Evolutionary conservation across 2,329 filamentous ascomycete genomes (phyloP).

Genomic region (Diplodia intermedia): DNA sequence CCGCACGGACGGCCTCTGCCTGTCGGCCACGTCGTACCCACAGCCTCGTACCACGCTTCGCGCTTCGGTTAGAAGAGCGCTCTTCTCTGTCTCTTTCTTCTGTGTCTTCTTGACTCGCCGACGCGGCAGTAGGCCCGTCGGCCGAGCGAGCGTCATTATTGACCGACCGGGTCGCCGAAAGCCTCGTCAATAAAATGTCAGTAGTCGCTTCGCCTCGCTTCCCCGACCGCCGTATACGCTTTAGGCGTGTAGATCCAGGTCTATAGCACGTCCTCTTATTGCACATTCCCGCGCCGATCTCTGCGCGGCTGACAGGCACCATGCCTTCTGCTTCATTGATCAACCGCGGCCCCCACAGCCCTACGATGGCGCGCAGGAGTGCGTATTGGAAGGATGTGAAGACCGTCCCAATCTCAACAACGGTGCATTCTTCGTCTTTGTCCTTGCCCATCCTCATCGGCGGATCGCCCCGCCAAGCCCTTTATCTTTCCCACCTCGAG

Average conservation of each 20-base stretch:
- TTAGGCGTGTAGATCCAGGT: not conserved
- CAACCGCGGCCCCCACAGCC: not conserved
- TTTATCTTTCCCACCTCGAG: too few relatives aligned
- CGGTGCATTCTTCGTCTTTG: too few relatives aligned
- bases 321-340: not conserved
- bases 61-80: not conserved
- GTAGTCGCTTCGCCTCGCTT: not conserved
- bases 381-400: not conserved
- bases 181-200: not conserved
- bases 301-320: not conserved
- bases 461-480: too few relatives aligned
- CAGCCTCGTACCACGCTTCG: not conserved
- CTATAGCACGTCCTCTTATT: not conserved
- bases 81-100: not conserved
- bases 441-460: too few relatives aligned
- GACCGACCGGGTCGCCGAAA: not conserved
- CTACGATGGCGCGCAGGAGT: not conserved
- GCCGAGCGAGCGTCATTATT: not conserved
- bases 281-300: not conserved
- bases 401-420: too few relatives aligned
- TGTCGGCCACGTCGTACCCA: too few relatives aligned
- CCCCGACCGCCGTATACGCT: not conserved
- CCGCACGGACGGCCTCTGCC: constrained; percentile 9
- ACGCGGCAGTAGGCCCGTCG: not conserved
- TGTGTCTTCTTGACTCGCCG: not conserved